Conservation (phyloP, 768 basidiomycete genomes). For the Rhizopogon vinicolor region DNA sequence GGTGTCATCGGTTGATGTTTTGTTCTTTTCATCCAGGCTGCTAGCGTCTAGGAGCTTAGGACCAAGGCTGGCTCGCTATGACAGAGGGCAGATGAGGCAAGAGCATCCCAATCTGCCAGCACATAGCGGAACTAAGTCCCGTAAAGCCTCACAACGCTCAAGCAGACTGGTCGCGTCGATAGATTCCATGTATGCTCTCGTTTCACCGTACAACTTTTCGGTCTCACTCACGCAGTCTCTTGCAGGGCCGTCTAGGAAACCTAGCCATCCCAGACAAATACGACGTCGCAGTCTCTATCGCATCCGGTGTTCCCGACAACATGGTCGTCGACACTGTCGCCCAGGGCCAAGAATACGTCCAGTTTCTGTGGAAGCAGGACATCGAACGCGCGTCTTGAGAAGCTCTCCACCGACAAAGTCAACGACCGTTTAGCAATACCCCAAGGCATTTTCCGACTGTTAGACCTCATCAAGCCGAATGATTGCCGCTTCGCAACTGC, state of each 20-base stretch:
- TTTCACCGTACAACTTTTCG: neutral
- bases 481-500: no score
- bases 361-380: no score
- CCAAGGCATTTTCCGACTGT: no score
- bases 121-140: slow-evolving; percentile 84
- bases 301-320: slow-evolving; percentile 20
- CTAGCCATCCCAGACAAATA: slow-evolving; percentile 95
- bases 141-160: slow-evolving; percentile 73
- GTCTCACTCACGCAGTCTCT: neutral
- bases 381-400: no score
- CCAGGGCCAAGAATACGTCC: no score
- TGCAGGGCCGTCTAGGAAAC: slow-evolving; percentile 86
- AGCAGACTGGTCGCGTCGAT: slow-evolving; percentile 74
- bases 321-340: no score
- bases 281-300: slow-evolving; percentile 93
- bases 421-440: no score
- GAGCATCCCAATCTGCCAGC: slow-evolving; percentile 78
- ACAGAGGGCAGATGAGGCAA: slow-evolving; percentile 85
- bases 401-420: no score
- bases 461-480: no score
- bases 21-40: slow-evolving; percentile 21
- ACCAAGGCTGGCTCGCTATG: slow-evolving; percentile 59
- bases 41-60: slow-evolving; percentile 42
- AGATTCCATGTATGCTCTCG: slow-evolving; percentile 80
- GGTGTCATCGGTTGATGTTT: neutral